Evolutionary conservation across 2,329 filamentous ascomycete species (phyloP), one percentile per base, ranked within the genome.

Genomic region (Aureobasidium mangrovei): DNA sequence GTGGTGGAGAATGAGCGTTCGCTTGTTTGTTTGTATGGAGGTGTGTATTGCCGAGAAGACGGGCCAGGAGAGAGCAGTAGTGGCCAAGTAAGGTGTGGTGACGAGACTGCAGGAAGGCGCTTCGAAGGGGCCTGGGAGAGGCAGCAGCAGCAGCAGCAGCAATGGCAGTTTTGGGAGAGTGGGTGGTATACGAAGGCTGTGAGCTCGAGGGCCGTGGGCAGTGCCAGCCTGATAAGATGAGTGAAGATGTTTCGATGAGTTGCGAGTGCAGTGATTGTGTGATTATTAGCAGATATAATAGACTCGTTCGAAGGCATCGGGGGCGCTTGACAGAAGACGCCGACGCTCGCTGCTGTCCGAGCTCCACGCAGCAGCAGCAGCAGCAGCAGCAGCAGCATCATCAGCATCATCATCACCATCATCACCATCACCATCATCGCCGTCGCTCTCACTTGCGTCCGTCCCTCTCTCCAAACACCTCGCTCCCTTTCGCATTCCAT

Each of bases 341-440:
- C 28, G 46, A 29, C 36, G 46, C 46, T 49, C 36, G 36, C 46
- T 28, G 46, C 33, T 41, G 39, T 7, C 33, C 29, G 32, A 31
- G 24, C 27, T 31, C 38, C 38, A 35, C 38, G 29, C 38, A 52
- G 29, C 12, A 7, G 8, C 18, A 10, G 39, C 32, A 36, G 28
- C 36, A 39, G 36, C 24, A 28, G 28, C 32, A 24, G 38, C 18
- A 52, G 48, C 48, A 40, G 38, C 48, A 52, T 38, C 48, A 52
- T 36, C 36, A 39, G 2, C 36, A 39, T 3, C 36, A 18, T 12
- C 36, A 39, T 39, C 36, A 39, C 12, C n/a, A 8, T 39, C 38
- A 43, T 52, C 48, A 52, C 36, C 48, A 36, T 52, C 46, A 38
- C 46, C 36, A 29, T 41, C 29, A 38, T 35, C 46, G 27, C 36